Evolutionary conservation across 345 rosid species (phyloP).

Genomic region (Moricandia arvensis): DNA sequence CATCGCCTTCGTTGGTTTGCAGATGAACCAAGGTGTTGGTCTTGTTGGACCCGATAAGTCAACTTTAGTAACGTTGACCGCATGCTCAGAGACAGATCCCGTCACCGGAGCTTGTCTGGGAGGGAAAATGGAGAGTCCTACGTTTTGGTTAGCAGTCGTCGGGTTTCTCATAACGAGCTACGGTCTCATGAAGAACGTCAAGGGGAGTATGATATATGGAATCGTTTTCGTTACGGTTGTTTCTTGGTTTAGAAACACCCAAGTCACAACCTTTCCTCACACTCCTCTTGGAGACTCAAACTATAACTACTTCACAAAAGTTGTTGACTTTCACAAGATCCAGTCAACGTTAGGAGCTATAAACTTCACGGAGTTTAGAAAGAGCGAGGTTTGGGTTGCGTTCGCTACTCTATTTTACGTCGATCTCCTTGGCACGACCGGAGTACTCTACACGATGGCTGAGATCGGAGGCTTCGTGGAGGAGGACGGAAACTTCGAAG

Average conservation of each 20-base stretch:
- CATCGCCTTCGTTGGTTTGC: slow-evolving; percentile 85
- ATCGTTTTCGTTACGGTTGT: slow-evolving; percentile 60
- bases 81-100: slow-evolving; percentile 50
- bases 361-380: slow-evolving; percentile 56
- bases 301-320: slow-evolving; percentile 61
- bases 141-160: slow-evolving; percentile 67
- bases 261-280: slow-evolving; percentile 63
- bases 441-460: slow-evolving; percentile 76
- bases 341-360: slow-evolving; percentile 70
- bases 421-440: slow-evolving; percentile 73
- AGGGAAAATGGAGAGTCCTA: slow-evolving; percentile 72
- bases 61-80: slow-evolving; percentile 62
- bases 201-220: slow-evolving; percentile 87
- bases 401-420: slow-evolving; percentile 61
- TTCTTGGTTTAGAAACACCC: slow-evolving; percentile 81
- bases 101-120: slow-evolving; percentile 59
- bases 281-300: slow-evolving; percentile 57
- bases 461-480: slow-evolving; percentile 68
- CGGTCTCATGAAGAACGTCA: slow-evolving; percentile 66
- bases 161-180: slow-evolving; percentile 68
- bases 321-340: slow-evolving; percentile 71
- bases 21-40: slow-evolving; percentile 71
- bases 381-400: slow-evolving; percentile 72
- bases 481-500: slow-evolving; percentile 68
- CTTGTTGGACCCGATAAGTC: slow-evolving; percentile 78